Evolutionary conservation across 2,329 filamentous ascomycete species (phyloP).

Genomic region (Aureobasidium sp.): DNA sequence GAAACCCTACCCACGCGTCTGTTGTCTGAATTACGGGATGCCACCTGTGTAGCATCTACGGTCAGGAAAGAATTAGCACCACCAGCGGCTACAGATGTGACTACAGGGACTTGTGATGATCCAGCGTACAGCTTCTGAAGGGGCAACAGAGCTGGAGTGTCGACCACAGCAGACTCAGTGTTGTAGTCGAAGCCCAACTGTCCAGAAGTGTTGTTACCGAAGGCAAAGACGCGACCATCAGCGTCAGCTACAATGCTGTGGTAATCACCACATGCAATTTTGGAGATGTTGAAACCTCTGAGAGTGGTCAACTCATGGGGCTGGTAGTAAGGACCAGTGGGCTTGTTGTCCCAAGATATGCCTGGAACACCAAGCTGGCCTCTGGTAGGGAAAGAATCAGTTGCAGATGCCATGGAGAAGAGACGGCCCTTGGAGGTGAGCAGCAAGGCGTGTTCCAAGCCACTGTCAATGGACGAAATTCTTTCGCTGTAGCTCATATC

Average conservation of each 20-base stretch:
- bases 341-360: constrained; percentile 69
- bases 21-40: constrained; percentile 25
- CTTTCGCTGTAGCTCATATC: constrained; percentile 61
- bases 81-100: constrained; percentile 75
- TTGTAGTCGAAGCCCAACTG: constrained; percentile 77
- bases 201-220: constrained; percentile 87
- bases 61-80: constrained; percentile 83
- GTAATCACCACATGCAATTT: constrained; percentile 76
- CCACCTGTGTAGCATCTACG: constrained; percentile 63
- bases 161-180: constrained; percentile 51
- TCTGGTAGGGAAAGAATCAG: constrained; percentile 65
- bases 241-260: constrained; percentile 75
- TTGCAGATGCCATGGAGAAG: constrained; percentile 78
- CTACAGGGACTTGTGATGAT: constrained; percentile 52
- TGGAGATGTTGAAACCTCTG: constrained; percentile 59
- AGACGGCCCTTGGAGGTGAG: constrained; percentile 78
- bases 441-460: constrained; percentile 77
- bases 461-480: constrained; percentile 64
- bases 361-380: constrained; percentile 86
- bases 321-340: constrained; percentile 68
- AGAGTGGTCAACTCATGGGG: constrained; percentile 71
- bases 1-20: constrained; percentile 48
- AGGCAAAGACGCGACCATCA: constrained; percentile 70
- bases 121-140: constrained; percentile 65
- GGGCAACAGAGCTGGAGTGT: constrained; percentile 62